Percentiles rank a stretch among this genome's conserved stretches.
Evolutionary conservation across 2,329 filamentous ascomycete species (phyloP).

Genomic region (Pyrenochaeta sp.): DNA sequence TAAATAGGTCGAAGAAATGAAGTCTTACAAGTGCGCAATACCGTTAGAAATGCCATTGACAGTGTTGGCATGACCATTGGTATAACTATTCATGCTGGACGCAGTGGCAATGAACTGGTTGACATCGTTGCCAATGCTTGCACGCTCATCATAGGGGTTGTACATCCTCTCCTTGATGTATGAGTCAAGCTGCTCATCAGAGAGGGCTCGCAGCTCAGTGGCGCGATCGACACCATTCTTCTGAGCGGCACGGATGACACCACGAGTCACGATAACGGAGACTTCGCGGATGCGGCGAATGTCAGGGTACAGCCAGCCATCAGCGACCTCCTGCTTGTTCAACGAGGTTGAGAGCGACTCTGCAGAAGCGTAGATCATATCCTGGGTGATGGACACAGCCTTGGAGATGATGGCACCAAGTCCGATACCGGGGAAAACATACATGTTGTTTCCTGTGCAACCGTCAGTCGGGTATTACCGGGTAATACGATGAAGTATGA

Average conservation of each 20-base stretch:
- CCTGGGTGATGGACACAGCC: constrained; percentile 84
- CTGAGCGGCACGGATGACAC: constrained; percentile 92
- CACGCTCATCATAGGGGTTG: constrained; percentile 58
- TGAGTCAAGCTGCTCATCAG: constrained; percentile 74
- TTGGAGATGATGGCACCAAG: constrained; percentile 93
- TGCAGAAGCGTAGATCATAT: constrained; percentile 96
- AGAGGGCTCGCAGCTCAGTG: constrained; percentile 69
- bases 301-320: constrained; percentile 88
- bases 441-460: constrained; percentile 85
- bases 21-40: constrained; percentile 42
- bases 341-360: constrained; percentile 80
- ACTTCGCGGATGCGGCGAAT: constrained; percentile 93
- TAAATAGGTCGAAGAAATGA: constrained; percentile 10
- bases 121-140: constrained; percentile 52
- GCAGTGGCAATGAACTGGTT: constrained; percentile 37
- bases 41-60: constrained; percentile 39
- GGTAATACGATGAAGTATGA: constrained; percentile 1
- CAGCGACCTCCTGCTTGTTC: constrained; percentile 80
- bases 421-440: constrained; percentile 96
- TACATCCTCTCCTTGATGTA: constrained; percentile 66
- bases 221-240: constrained; percentile 70
- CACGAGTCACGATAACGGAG: constrained; percentile 82
- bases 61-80: constrained; percentile 31
- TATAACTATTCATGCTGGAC: constrained; percentile 26
- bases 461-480: constrained; percentile 7